Base-by-base conservation (phyloP, 768 basidiomycete species). In the Leucosporidium yakuticum region DNA sequence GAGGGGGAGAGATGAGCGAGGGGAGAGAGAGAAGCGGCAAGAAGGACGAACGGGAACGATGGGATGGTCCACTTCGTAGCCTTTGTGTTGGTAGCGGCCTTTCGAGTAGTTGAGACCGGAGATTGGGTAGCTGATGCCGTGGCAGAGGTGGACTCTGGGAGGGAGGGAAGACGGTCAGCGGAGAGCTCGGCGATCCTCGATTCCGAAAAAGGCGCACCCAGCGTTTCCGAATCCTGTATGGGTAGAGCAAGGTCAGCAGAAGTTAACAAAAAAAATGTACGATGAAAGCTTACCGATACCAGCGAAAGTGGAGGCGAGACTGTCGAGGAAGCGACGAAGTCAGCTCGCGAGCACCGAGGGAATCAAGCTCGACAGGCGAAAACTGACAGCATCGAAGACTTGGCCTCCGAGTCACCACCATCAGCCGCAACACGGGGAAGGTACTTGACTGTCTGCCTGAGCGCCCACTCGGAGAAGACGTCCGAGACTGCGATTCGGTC, bases 31-130 rank as follows among this genome's bases (percentile, higher is more conserved):
- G 15, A 54, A 51, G 47, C 31, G 23, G 2, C n/a, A 34, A 47
- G 21, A 50, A 59, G 57, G 77, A 67, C 78, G 86, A 86, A 86
- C 89, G 75, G 94, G 94, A 66, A 98, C 92, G 70, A 98, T 91
- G 11, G 94, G 93, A 60, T 85, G 82, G 70, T 88, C 84, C n/a
- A 86, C 86, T 25, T 83, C 80, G 80, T 98, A 98, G 55, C 91
- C 94, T 31, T 91, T 85, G 77, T 95, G 91, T 77, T 89, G 86
- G 79, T 90, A 97, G 76, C 90, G 88, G 1, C 92, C 90, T 0
- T 94, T 91, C 71, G 86, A 87, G 81, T 98, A 96, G 82, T 98
- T 98, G 77, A 94, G 79, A 2, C 91, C 90, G 15, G 91, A 93
- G 68, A 96, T 91, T 6, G 78, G 77, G 73, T 79, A 81, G 20